Base-by-base conservation (phyloP, 805 yeast species). In the Ogataea sp. region DNA sequence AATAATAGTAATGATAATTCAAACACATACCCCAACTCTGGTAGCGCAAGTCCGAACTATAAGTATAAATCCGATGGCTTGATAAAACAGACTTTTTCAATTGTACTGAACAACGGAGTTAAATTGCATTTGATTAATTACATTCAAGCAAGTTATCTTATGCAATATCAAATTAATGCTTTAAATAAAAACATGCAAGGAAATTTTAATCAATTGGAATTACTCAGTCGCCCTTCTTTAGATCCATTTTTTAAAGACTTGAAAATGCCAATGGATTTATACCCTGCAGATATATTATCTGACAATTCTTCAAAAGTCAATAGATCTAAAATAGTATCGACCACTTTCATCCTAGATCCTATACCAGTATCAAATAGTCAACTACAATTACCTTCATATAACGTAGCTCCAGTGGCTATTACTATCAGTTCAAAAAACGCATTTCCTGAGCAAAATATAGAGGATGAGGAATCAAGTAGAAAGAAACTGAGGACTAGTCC, bases 61-160 rank as follows among this genome's bases (percentile, higher is more conserved):
- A 47, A 55, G 63, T 2, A n/a, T n/a, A n/a, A n/a, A n/a, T n/a
- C n/a, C n/a, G 61, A 72, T 47, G 86, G 88, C 0, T 57, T 82
- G 5, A 61, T 78, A 47, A 82, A 82, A 52, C 85, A 80, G 55
- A 72, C 81, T 24, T 78, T 80, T 48, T 70, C 81, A 3, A 58
- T 78, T 29, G 67, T 74, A 7, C 70, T 80, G 7, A 62, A 67
- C 20, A 71, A 67, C 24, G 71, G 71, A 34, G 70, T 70, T 35
- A 77, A 73, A 42, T 55, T 75, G 20, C 88, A 83, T 48, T 59
- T 82, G 39, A 79, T 83, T 20, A 69, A 81, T 23, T 82, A 82
- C 55, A 61, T 65, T 8, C 32, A 38, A 9, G 45, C 46, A 33
- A 39, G 43, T 30, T 39, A 32, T 18, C 33, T 39, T 6, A 41